A percentile compares a stretch with the other conserved stretches of the same genome.
These are phyloP conservation scores for Microdochium bolleyi DNA, from an alignment of 2,329 filamentous ascomycete species.

Conservation along the genomic window DNA sequence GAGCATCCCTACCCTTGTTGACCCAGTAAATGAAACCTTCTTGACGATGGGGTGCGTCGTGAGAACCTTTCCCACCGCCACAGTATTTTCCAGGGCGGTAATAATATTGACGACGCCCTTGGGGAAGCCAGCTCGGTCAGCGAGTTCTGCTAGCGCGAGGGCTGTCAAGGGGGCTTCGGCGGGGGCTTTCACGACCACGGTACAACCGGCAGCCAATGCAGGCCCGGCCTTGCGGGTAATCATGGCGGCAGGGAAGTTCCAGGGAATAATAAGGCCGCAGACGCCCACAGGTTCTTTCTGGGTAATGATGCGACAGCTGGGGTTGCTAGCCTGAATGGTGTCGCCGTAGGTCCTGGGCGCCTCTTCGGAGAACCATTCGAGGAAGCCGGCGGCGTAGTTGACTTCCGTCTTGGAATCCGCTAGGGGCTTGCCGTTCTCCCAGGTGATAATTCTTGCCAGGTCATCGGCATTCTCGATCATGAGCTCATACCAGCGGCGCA, in stretches of 20 bases:
- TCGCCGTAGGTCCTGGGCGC: conserved; percentile 68
- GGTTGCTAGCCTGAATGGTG: conserved; percentile 66
- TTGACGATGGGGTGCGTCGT: conserved; percentile 70
- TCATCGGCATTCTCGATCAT: conserved; percentile 74
- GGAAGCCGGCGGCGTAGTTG: conserved; percentile 64
- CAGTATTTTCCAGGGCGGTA: conserved; percentile 71
- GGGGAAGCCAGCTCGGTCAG: conserved; percentile 79
- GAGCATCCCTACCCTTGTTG: conserved; percentile 56
- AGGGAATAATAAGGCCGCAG: conserved; percentile 75
- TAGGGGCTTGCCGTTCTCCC: conserved; percentile 83
- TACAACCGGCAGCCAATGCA: conserved; percentile 88
- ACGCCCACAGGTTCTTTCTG: conserved; percentile 85
- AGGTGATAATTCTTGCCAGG: conserved; percentile 74
- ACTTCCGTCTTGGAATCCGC: conserved; percentile 68
- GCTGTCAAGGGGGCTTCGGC: conserved; percentile 89
- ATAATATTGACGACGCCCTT: conserved; percentile 87
- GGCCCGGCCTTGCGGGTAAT: conserved; percentile 64
- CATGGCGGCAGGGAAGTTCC: conserved; percentile 82
- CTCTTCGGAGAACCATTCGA: conserved; percentile 78
- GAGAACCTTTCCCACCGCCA: conserved; percentile 67
- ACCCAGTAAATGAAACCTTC: conserved; percentile 94
- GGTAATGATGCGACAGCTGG: conserved; percentile 70
- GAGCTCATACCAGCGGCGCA: conserved; percentile 76
- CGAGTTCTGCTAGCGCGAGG: conserved; percentile 80
- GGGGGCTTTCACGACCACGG: conserved; percentile 85